These are phyloP conservation scores for Puya raimondii DNA, from an alignment of 176 grass and related monocot genomes.

Conservation along the genomic window DNA sequence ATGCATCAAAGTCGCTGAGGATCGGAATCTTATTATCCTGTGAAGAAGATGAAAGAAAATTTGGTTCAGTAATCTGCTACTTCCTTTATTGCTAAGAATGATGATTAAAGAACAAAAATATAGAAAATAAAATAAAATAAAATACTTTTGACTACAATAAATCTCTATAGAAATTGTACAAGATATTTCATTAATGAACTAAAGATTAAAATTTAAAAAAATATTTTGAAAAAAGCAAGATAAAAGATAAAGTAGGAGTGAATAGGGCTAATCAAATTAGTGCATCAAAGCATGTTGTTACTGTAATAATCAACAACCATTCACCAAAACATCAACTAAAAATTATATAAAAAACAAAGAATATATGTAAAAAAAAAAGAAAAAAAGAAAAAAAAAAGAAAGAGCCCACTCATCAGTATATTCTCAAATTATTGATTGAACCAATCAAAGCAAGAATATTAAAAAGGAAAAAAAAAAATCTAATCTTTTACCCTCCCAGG, in stretches of 20 bases:
- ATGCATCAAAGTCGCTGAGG: no score
- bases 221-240: neutral
- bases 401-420: neutral
- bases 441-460: neutral
- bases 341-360: neutral
- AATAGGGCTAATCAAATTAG: neutral
- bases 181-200: neutral
- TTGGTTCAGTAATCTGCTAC: no score
- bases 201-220: neutral
- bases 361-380: neutral
- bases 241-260: neutral
- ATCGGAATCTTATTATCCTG: no score
- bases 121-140: no score
- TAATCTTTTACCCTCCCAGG: neutral
- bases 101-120: no score
- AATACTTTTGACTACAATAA: no score
- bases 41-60: no score
- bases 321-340: slow-evolving; percentile 6
- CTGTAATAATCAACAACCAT: neutral
- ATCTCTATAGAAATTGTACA: neutral
- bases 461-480: neutral
- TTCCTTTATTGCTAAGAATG: no score
- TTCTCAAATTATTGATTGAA: neutral
- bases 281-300: neutral
- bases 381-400: neutral